Percentiles rank a stretch among this genome's conserved stretches.
These are phyloP conservation scores for Ilyonectria mors-panacis DNA, from an alignment of 2,329 filamentous ascomycete genomes.

Conservation along the genomic window DNA sequence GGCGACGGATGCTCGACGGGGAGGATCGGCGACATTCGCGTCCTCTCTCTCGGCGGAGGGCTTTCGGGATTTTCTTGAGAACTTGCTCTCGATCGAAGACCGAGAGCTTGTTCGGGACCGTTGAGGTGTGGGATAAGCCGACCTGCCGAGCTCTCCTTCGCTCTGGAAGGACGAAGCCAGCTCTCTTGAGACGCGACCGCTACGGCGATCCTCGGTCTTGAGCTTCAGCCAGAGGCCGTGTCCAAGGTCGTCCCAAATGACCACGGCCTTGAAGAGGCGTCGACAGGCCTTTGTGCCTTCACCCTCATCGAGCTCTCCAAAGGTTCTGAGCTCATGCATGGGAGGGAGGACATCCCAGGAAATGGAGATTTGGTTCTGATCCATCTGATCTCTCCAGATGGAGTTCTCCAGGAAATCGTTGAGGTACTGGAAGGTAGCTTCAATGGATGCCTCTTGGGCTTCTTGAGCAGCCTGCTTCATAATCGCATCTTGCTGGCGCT, in stretches of 20 bases:
- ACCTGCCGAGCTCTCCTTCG: neutral
- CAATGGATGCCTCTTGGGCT: slow-evolving; percentile 50
- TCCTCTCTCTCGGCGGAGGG: neutral
- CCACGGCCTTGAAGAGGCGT: slow-evolving; percentile 56
- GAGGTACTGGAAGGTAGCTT: slow-evolving; percentile 52
- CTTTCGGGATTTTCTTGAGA: slow-evolving; percentile 10
- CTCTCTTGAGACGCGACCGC: slow-evolving; percentile 12
- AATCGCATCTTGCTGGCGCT: slow-evolving; percentile 27
- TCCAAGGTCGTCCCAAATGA: slow-evolving; percentile 57
- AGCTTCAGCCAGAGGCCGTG: slow-evolving; percentile 53
- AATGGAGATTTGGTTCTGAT: slow-evolving; percentile 54
- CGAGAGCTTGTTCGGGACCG: slow-evolving; percentile 25
- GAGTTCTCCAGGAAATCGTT: slow-evolving; percentile 49
- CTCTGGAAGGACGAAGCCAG: neutral
- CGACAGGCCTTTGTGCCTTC: slow-evolving; percentile 55
- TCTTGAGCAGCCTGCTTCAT: slow-evolving; percentile 43
- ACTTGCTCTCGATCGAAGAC: slow-evolving; percentile 19
- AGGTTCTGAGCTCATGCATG: slow-evolving; percentile 53
- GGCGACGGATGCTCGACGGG: slow-evolving; percentile 24
- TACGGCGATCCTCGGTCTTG: slow-evolving; percentile 33
- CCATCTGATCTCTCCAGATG: slow-evolving; percentile 50
- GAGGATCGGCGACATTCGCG: neutral
- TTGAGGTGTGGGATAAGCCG: slow-evolving; percentile 14
- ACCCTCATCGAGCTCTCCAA: slow-evolving; percentile 51
- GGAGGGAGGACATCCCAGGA: slow-evolving; percentile 52